These are phyloP conservation scores for Magnolia sinica DNA, from an alignment of 164 flowering plant species.

Conservation along the genomic window DNA sequence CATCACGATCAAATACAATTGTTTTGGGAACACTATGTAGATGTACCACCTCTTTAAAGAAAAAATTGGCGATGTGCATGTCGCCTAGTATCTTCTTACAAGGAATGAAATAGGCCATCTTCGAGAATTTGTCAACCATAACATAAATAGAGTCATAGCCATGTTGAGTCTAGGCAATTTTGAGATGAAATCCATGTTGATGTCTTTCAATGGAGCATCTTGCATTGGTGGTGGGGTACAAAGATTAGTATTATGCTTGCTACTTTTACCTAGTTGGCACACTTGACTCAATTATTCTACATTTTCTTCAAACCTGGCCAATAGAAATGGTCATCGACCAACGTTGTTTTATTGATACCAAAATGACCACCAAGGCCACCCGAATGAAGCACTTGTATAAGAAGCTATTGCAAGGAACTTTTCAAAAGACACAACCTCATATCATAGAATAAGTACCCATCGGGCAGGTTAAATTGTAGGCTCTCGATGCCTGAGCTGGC, in stretches of 20 bases:
- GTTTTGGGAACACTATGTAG: slow-evolving; percentile 7
- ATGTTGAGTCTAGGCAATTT: background rate
- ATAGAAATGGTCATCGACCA: no score
- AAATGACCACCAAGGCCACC: no score
- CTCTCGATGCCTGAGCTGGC: no score
- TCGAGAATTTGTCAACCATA: background rate
- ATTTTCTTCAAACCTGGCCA: no score
- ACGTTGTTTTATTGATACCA: no score
- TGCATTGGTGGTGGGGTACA: background rate
- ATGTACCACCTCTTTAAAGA: background rate
- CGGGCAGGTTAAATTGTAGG: no score
- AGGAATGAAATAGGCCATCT: slow-evolving; percentile 5
- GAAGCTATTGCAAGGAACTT: no score
- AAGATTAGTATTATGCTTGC: background rate
- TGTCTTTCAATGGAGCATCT: background rate
- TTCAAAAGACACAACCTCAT: no score
- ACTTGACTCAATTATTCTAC: no score
- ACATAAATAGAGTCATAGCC: slow-evolving; percentile 1
- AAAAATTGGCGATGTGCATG: background rate
- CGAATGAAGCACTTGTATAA: no score
- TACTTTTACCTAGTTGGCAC: background rate
- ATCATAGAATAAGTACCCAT: no score
- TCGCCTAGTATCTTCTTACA: background rate
- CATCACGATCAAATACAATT: background rate
- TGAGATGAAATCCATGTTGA: background rate